phyloP scores from a whole-genome alignment of 441 rosid genomes.

The Sinapis alba region DNA sequence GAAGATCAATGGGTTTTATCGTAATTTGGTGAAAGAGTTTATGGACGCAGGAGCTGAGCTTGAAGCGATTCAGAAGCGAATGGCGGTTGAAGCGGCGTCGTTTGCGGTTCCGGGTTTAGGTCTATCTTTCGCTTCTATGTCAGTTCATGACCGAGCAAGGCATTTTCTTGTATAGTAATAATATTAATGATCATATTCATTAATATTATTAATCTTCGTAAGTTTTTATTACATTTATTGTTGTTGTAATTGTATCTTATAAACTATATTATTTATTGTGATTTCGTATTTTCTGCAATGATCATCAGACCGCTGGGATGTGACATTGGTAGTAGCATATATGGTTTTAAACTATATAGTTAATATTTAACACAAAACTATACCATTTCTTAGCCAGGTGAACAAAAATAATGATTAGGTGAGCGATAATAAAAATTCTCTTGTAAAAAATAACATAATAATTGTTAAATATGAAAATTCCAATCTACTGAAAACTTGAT shows the following conservation, averaged over 20 bases:
- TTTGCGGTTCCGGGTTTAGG: slow-evolving; percentile 36
- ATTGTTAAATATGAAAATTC: too few relatives aligned
- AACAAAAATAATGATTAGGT: neutral
- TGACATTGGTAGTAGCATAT: neutral
- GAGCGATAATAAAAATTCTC: neutral
- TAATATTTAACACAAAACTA: neutral
- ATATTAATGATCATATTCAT: neutral
- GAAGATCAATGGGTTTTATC: slow-evolving; percentile 30
- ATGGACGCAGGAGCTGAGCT: slow-evolving; percentile 33
- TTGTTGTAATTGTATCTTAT: neutral
- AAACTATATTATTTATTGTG: neutral
- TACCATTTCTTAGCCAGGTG: neutral
- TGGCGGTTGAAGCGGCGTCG: slow-evolving; percentile 31
- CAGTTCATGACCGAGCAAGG: slow-evolving; percentile 34
- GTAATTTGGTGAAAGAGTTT: slow-evolving; percentile 34
- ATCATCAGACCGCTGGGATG: neutral
- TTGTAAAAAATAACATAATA: too few relatives aligned
- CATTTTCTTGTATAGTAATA: slow-evolving; percentile 29
- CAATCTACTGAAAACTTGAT: too few relatives aligned
- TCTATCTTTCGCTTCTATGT: slow-evolving; percentile 31
- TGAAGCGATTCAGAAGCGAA: slow-evolving; percentile 29
- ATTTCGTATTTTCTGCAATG: slow-evolving; percentile 17
- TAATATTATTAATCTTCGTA: neutral
- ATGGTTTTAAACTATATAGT: neutral
- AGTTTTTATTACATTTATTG: neutral